These are phyloP conservation scores for Picea abies DNA, from an alignment of 83 land plant species.

Conservation along the genomic window DNA sequence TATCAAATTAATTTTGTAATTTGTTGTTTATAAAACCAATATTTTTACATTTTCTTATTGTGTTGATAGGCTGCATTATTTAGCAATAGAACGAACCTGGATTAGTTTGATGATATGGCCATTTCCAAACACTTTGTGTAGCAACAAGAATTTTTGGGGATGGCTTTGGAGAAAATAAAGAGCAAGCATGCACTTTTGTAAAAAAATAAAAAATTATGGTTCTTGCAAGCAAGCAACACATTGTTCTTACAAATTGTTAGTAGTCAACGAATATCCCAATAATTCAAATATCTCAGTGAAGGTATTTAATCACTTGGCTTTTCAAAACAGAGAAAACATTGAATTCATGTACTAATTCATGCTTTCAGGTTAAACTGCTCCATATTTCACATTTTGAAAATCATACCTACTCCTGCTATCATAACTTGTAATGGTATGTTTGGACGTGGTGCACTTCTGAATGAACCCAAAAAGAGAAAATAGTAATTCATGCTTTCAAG, in stretches of 20 bases:
- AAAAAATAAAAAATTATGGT: too few relatives aligned
- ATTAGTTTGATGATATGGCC: too few relatives aligned
- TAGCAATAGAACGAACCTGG: too few relatives aligned
- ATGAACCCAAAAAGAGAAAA: not conserved
- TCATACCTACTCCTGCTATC: slow-evolving; percentile 92
- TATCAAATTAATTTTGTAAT: too few relatives aligned
- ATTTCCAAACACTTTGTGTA: too few relatives aligned
- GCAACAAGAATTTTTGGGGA: too few relatives aligned
- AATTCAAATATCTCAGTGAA: not conserved
- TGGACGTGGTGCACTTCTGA: slow-evolving; percentile 61
- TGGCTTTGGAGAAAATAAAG: too few relatives aligned
- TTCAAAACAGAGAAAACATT: not conserved
- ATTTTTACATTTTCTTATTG: too few relatives aligned
- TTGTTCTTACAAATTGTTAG: not conserved
- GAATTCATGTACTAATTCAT: not conserved
- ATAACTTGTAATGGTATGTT: slow-evolving; percentile 78
- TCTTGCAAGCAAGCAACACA: too few relatives aligned
- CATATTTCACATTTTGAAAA: slow-evolving; percentile 2
- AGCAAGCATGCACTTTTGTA: too few relatives aligned
- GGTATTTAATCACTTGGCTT: not conserved
- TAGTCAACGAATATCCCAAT: not conserved
- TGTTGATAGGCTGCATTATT: too few relatives aligned
- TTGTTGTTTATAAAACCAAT: too few relatives aligned
- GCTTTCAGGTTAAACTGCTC: not conserved
- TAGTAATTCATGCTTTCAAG: not conserved